phyloP scores from a whole-genome alignment of 2,329 filamentous ascomycete species.

The Botrytis fabae region DNA sequence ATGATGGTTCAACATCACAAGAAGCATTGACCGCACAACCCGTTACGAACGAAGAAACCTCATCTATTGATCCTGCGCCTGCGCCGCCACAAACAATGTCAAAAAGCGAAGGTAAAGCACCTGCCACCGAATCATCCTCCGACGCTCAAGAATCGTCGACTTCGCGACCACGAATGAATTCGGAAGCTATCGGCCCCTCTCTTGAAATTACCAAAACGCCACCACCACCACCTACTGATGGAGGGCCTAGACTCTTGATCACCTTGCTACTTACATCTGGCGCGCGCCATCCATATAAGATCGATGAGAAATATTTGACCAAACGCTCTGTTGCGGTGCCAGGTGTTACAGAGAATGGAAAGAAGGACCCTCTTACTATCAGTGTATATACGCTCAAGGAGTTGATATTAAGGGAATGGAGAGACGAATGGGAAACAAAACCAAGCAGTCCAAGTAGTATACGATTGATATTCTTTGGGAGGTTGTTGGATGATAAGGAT shows the following conservation, averaged over 20 bases:
- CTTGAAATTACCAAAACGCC: not conserved
- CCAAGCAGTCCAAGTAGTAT: slow-evolving; percentile 87
- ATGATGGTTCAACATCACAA: not conserved
- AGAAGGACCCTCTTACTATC: slow-evolving; percentile 79
- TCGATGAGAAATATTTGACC: slow-evolving; percentile 81
- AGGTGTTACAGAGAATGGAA: slow-evolving; percentile 58
- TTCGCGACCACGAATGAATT: not conserved
- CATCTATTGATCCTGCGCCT: not conserved
- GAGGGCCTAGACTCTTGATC: slow-evolving; percentile 62
- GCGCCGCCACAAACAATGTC: slow-evolving; percentile 5
- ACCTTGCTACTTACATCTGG: slow-evolving; percentile 81
- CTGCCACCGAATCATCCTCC: not conserved
- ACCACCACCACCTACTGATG: slow-evolving; percentile 32
- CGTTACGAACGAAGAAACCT: not conserved
- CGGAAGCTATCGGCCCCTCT: slow-evolving; percentile 10
- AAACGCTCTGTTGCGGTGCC: slow-evolving; percentile 79
- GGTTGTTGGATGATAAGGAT: slow-evolving; percentile 85
- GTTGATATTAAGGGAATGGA: slow-evolving; percentile 89
- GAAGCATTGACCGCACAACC: slow-evolving; percentile 3
- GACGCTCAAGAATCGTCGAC: not conserved
- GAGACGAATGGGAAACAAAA: slow-evolving; percentile 84
- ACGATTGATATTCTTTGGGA: slow-evolving; percentile 87
- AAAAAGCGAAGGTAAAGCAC: slow-evolving; percentile 16
- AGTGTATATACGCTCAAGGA: slow-evolving; percentile 94
- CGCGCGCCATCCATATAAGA: slow-evolving; percentile 83